These are phyloP conservation scores for Scedosporium minutisporum DNA, from an alignment of 2,329 filamentous ascomycete genomes.

Conservation along the genomic window DNA sequence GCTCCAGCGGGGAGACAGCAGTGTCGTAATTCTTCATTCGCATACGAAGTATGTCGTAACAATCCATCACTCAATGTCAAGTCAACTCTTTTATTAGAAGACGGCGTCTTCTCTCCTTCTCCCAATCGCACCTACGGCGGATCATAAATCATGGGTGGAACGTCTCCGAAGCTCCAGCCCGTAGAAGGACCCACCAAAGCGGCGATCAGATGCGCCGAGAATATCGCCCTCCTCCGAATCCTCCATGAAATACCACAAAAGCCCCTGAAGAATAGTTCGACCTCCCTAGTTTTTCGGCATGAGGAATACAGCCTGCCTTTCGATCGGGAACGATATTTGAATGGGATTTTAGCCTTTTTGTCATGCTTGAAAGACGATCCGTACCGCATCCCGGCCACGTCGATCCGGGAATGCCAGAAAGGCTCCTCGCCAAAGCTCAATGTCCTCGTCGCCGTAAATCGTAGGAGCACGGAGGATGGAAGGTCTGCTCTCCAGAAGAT, in stretches of 20 bases:
- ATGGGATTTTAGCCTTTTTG: slow-evolving; percentile 22
- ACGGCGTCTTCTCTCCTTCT: too few species aligned
- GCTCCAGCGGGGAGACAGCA: too few species aligned
- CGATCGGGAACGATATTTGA: slow-evolving; percentile 20
- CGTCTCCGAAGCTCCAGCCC: too few species aligned
- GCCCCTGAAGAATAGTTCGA: slow-evolving; percentile 11
- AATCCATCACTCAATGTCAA: too few species aligned
- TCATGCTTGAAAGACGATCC: slow-evolving; percentile 18
- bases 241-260: slow-evolving; percentile 16
- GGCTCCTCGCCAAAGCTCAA: neutral
- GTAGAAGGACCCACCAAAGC: too few species aligned
- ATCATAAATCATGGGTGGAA: too few species aligned
- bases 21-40: too few species aligned
- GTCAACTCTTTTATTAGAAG: too few species aligned
- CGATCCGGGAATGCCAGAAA: slow-evolving; percentile 16
- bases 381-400: slow-evolving; percentile 24
- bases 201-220: slow-evolving; percentile 15
- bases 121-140: too few species aligned
- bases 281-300: slow-evolving; percentile 1
- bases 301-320: slow-evolving; percentile 19
- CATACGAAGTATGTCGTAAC: too few species aligned
- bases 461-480: neutral
- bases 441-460: neutral
- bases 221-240: slow-evolving; percentile 16
- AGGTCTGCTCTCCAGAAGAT: neutral